A percentile compares a stretch with the other conserved stretches of the same genome.
These are phyloP conservation scores for Talaromyces thailandensis DNA, from an alignment of 495 filamentous ascomycete genomes.

Conservation along the genomic window DNA sequence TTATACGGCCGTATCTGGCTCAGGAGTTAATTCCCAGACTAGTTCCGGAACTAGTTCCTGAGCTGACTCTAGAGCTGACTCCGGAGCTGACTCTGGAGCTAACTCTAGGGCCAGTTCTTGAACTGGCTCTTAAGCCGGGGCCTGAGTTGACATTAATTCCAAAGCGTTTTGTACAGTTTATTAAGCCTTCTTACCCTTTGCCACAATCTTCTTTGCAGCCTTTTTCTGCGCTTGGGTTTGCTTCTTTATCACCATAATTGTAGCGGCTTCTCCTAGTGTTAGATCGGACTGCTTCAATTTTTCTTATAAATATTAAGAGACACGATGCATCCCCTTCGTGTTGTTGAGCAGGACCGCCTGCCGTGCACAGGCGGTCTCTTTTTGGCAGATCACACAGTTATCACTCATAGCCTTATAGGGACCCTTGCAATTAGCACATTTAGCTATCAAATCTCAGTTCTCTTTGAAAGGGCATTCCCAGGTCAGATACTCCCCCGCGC, in stretches of 20 bases:
- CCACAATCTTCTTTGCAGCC: not conserved
- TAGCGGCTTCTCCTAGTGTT: not conserved
- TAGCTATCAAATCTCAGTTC: not conserved
- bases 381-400: not conserved
- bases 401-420: not conserved
- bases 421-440: constrained; percentile 9
- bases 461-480: constrained; percentile 11
- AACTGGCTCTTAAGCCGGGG: no score
- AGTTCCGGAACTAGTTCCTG: no score
- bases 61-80: no score
- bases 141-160: no score
- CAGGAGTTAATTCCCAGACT: not conserved
- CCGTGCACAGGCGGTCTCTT: not conserved
- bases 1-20: not conserved
- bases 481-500: constrained; percentile 10
- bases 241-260: not conserved
- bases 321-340: not conserved
- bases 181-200: not conserved
- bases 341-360: not conserved
- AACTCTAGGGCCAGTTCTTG: no score
- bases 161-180: no score
- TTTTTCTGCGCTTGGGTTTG: not conserved
- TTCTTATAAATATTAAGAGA: not conserved
- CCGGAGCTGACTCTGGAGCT: no score
- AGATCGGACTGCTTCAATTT: not conserved